A percentile compares a stretch with the other conserved stretches of the same genome.
phyloP scores from a whole-genome alignment of 176 grass and related monocot species.

The Saccharum spontaneum region DNA sequence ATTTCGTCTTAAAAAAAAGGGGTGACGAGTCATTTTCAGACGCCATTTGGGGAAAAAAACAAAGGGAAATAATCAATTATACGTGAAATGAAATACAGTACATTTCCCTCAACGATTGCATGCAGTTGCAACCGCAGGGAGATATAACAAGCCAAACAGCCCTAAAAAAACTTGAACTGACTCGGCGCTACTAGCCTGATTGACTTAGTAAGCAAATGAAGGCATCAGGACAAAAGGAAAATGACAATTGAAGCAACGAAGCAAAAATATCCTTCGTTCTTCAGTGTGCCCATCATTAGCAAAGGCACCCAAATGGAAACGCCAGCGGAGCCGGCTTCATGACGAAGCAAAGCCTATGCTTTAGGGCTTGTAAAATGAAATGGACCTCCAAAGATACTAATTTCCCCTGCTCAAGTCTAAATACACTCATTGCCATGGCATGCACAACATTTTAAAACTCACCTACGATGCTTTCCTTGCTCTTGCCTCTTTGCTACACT shows the following conservation, averaged over 20 bases:
- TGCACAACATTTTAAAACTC: not conserved
- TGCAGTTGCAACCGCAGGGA: not conserved
- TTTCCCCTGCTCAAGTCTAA: not conserved
- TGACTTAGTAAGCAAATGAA: not conserved
- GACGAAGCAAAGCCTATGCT: not conserved
- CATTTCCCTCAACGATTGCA: not conserved
- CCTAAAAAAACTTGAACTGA: not conserved
- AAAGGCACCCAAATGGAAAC: constrained; percentile 2
- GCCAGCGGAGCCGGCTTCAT: not conserved
- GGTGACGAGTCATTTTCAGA: not conserved
- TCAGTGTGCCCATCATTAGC: not conserved
- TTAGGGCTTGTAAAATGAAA: not conserved
- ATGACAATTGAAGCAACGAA: not conserved
- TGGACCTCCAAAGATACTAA: constrained; percentile 1
- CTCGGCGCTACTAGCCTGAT: not conserved
- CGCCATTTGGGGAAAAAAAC: not conserved
- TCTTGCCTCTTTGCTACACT: not conserved
- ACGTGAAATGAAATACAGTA: not conserved
- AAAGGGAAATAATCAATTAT: not conserved
- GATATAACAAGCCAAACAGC: not conserved
- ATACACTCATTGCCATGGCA: not conserved
- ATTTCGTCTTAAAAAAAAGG: no score
- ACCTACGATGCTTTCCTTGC: not conserved
- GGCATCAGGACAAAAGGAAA: not conserved
- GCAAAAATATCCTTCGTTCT: not conserved